Conservation (phyloP, 495 filamentous ascomycete species). For the Gamarada debralockiae region DNA sequence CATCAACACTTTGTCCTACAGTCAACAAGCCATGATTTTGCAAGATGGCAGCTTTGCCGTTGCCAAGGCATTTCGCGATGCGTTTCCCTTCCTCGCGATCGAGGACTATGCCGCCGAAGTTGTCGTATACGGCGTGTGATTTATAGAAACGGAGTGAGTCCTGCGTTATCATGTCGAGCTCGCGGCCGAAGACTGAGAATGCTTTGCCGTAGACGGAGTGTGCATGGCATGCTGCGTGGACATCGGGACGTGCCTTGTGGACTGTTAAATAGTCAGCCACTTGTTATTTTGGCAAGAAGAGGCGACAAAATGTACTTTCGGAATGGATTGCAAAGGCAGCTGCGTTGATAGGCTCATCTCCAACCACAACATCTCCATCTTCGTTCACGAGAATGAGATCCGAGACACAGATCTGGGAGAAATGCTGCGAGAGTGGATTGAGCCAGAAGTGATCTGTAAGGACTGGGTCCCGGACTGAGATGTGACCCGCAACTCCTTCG, state of each 20-base stretch:
- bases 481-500: slow-evolving; percentile 66
- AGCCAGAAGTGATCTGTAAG: slow-evolving; percentile 49
- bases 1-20: slow-evolving; percentile 60
- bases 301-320: slow-evolving; percentile 52
- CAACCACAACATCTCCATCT: slow-evolving; percentile 42
- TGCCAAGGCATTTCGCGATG: slow-evolving; percentile 56
- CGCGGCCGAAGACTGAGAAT: slow-evolving; percentile 42
- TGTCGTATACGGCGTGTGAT: slow-evolving; percentile 36
- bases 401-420: slow-evolving; percentile 44
- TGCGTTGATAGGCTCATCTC: slow-evolving; percentile 33
- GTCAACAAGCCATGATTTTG: slow-evolving; percentile 68
- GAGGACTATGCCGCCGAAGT: slow-evolving; percentile 45
- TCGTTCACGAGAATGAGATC: slow-evolving; percentile 52
- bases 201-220: slow-evolving; percentile 47
- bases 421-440: slow-evolving; percentile 55
- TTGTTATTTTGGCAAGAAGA: slow-evolving; percentile 46
- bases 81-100: slow-evolving; percentile 56
- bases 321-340: slow-evolving; percentile 36
- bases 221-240: slow-evolving; percentile 47
- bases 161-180: slow-evolving; percentile 46
- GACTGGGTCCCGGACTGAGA: slow-evolving; percentile 43
- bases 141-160: slow-evolving; percentile 53
- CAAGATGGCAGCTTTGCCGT: slow-evolving; percentile 60
- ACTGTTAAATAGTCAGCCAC: slow-evolving; percentile 15
- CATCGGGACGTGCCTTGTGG: slow-evolving; percentile 46